phyloP scores from a whole-genome alignment of 1,139 yeast species.

The Taiozyma onychis region DNA sequence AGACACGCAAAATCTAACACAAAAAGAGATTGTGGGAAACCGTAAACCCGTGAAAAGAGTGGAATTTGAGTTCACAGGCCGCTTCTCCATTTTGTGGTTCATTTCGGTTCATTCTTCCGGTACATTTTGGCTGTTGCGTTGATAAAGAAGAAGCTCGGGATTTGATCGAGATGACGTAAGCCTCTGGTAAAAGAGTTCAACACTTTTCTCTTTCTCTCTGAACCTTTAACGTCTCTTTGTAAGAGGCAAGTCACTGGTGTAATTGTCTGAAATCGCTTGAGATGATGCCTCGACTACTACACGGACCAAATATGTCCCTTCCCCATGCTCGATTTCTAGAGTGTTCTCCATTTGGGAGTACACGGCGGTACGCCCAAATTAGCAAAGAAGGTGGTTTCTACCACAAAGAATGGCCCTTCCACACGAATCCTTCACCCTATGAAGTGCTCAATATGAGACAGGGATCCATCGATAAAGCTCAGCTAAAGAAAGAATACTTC shows the following conservation, averaged over 20 bases:
- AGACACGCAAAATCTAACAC: not conserved
- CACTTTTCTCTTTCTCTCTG: too few species aligned
- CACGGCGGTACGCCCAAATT: not conserved
- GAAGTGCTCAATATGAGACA: conserved; percentile 54
- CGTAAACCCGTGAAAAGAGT: not conserved
- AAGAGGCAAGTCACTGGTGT: not conserved
- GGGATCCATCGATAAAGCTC: conserved; percentile 33
- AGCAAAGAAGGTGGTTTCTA: conserved; percentile 2
- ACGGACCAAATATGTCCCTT: not conserved
- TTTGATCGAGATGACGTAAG: too few species aligned
- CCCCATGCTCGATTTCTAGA: not conserved
- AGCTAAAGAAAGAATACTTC: conserved; percentile 51
- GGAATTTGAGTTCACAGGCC: not conserved
- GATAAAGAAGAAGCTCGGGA: too few species aligned
- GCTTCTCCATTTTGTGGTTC: not conserved
- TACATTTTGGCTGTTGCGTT: too few species aligned
- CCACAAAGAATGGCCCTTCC: conserved; percentile 49
- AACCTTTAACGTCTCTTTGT: not conserved
- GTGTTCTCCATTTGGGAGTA: not conserved
- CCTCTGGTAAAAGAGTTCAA: too few species aligned
- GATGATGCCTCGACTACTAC: not conserved
- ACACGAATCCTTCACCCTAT: conserved; percentile 63
- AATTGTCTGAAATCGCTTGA: not conserved
- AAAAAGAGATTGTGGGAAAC: not conserved
- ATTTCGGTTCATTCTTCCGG: not conserved